Conservation (phyloP, 768 basidiomycete species). For the Bullera alba region DNA sequence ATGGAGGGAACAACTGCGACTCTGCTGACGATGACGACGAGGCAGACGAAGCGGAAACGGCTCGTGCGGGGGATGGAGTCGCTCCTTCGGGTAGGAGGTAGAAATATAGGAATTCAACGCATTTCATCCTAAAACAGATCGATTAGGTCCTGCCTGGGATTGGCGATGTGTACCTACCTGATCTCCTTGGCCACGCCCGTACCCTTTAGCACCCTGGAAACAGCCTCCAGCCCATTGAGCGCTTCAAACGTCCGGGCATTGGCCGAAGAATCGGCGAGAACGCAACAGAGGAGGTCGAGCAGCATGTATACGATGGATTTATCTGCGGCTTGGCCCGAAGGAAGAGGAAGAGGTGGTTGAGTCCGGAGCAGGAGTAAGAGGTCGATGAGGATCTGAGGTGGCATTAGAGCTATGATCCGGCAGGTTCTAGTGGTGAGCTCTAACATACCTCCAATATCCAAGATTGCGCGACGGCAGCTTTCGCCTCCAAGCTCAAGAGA, state of each 20-base stretch:
- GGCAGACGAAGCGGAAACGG: conserved; percentile 17
- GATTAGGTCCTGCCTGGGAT: neutral
- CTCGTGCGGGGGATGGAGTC: conserved; percentile 6
- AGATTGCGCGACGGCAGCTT: conserved; percentile 18
- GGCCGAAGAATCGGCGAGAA: conserved; percentile 75
- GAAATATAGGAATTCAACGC: conserved; percentile 89
- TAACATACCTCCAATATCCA: conserved; percentile 35
- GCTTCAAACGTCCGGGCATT: conserved; percentile 74
- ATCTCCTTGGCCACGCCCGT: conserved; percentile 80
- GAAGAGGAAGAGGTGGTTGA: conserved; percentile 6
- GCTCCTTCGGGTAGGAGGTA: conserved; percentile 73
- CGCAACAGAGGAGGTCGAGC: conserved; percentile 76
- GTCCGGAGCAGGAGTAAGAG: conserved; percentile 28
- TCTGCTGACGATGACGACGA: conserved; percentile 22
- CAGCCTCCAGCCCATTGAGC: conserved; percentile 64
- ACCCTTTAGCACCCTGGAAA: conserved; percentile 82
- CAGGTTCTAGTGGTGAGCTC: no score
- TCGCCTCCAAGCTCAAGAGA: conserved; percentile 15
- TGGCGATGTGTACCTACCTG: conserved; percentile 51
- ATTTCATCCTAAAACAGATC: conserved; percentile 76
- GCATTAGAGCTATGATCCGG: neutral
- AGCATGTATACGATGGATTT: conserved; percentile 62
- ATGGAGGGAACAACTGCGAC: neutral
- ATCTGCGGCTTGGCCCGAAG: conserved; percentile 1
- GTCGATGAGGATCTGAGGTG: conserved; percentile 29